These are phyloP conservation scores for Scedosporium boydii DNA, from an alignment of 2,329 filamentous ascomycete species.

Conservation along the genomic window DNA sequence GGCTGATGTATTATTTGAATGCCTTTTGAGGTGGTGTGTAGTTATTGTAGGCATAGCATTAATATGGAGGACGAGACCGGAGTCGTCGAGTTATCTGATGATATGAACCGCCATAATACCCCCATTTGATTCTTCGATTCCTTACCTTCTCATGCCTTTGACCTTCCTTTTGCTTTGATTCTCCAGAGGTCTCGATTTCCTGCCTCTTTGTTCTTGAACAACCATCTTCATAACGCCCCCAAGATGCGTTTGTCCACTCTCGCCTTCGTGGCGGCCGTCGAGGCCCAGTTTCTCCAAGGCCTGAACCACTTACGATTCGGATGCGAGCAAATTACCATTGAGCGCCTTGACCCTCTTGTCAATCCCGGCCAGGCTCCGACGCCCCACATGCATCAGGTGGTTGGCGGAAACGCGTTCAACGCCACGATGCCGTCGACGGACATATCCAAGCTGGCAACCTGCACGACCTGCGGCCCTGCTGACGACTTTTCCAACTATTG, in stretches of 20 bases:
- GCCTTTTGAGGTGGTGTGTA: not conserved
- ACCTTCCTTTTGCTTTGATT: not conserved
- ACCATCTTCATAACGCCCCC: not conserved
- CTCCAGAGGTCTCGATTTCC: not conserved
- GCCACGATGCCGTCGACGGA: conserved; percentile 20
- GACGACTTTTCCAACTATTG: conserved; percentile 25
- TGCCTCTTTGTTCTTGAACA: not conserved
- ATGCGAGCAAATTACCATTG: conserved; percentile 39
- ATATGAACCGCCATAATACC: too few species aligned
- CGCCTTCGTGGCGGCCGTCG: not conserved
- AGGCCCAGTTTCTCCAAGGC: conserved; percentile 26
- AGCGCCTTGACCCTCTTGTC: conserved; percentile 17
- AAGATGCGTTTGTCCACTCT: not conserved
- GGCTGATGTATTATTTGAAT: not conserved
- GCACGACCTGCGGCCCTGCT: conserved; percentile 25
- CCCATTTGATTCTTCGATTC: too few species aligned
- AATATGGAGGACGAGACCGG: not conserved
- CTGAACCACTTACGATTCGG: conserved; percentile 15
- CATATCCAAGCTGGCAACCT: conserved; percentile 27
- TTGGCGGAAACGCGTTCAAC: conserved; percentile 33
- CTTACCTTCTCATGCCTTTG: not conserved
- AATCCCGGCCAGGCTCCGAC: conserved; percentile 31
- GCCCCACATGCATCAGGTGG: conserved; percentile 43
- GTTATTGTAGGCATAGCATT: not conserved
- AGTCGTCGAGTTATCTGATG: too few species aligned